Evolutionary conservation across 345 rosid species (phyloP).

Genomic region (Conringia planisiliqua): DNA sequence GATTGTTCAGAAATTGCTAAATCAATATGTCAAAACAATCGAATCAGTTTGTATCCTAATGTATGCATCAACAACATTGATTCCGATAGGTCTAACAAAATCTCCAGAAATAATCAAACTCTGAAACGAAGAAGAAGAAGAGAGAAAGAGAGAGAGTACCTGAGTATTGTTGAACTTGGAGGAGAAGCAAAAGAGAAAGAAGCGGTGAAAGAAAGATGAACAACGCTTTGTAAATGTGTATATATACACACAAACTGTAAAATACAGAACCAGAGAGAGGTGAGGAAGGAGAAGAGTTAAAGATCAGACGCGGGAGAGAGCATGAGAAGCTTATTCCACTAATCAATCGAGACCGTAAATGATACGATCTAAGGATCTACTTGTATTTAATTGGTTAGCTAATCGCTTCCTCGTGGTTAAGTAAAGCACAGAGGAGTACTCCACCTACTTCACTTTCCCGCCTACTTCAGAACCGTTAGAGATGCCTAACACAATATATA

Average conservation of each 20-base stretch:
- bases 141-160: constrained; percentile 30
- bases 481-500: constrained; percentile 16
- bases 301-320: constrained; percentile 11
- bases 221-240: constrained; percentile 1
- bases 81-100: background rate
- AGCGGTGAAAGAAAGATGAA: constrained; percentile 28
- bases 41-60: no score
- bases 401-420: background rate
- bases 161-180: background rate
- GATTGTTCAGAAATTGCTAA: background rate
- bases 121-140: background rate
- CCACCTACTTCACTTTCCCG: constrained; percentile 36
- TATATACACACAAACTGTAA: background rate
- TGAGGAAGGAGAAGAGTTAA: constrained; percentile 6
- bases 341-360: background rate
- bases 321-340: background rate
- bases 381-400: constrained; percentile 12
- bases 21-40: no score
- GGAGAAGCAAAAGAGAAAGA: constrained; percentile 19
- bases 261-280: constrained; percentile 11
- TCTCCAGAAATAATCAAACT: background rate
- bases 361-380: background rate
- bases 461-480: constrained; percentile 39
- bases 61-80: background rate
- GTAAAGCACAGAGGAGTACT: constrained; percentile 16